Base-by-base conservation (phyloP, 2,329 filamentous ascomycete species). In the Fusarium continuum region DNA sequence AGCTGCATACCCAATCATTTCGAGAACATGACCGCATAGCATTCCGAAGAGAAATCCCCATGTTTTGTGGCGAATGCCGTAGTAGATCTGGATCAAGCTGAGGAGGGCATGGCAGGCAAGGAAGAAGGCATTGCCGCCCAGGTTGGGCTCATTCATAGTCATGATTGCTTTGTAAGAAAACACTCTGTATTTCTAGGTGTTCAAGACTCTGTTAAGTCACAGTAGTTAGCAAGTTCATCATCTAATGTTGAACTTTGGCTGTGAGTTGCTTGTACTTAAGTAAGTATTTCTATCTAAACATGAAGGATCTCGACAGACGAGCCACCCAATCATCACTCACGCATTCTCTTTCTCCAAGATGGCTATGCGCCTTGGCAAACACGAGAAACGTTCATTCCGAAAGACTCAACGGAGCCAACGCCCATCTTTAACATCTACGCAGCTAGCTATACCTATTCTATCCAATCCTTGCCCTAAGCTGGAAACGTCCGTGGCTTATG, bases 1-100 rank as follows among this genome's bases (percentile, higher is more conserved):
- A 3, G 84, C 86, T 1, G 76, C 73, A 55, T 90, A 90, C 9
- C 87, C 87, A 14, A 88, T 64, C 8, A 88, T 80, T 64, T 88
- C 86, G 31, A 81, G 76, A 1, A 82, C 57, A 61, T 81, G 84
- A 11, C 87, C 87, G 11, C 77, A 68, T 3, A 82, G 65, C 77
- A 88, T 83, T 55, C 75, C 77, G 5, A 68, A 63, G 55, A 76
- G 74, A 55, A 78, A 82, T 16, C 72, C 76, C 74, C 77, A 79
- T 4, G 74, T 76, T 41, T 72, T 77, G 72, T 74, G 76, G 13
- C 72, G 61, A 5, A 80, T 28, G 9, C 81, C 80, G 10, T 78
- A 65, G 23, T 65, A 56, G 4, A 71, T 35, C 36, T 82, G 80
- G 4, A 74, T 35, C 4, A 72, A 77, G 38, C 85, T 77, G 8